Base-by-base conservation (phyloP, 345 rosid species). In the Camelina laxa region DNA sequence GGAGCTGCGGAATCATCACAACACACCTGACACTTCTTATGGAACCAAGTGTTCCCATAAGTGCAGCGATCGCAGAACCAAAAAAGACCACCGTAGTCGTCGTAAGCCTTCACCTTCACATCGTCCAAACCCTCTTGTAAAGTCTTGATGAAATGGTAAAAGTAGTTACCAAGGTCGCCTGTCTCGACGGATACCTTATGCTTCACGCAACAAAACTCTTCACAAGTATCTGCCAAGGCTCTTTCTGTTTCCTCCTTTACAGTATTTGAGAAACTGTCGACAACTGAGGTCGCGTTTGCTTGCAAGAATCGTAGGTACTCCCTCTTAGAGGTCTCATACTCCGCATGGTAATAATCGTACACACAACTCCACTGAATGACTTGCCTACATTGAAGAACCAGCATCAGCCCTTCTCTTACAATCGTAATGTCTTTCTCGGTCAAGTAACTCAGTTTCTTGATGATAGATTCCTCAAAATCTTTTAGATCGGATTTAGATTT, bases 61-160 rank as follows among this genome's bases (percentile, higher is more conserved):
- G 58, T 65, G 64, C 78, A 65, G 30, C 72, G 72, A 41, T 74
- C 78, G 1, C 71, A 74, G 9, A 45, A 14, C 77, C 77, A 74
- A 24, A n/a, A 15, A 6, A 16, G 39, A 21, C 55, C 54, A 31
- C 30, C 50, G 1, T 20, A 22, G 41, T 48, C 16, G 10, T 57
- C 58, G 44, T 65, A 73, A 1, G 65, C 60, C 65, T 8, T 55
- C 50, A 74, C 78, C 66, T 65, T 17, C 60, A 74, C 72, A 3
- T 36, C 78, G 12, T 16, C 30, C 27, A 65, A 19, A 56, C 66
- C 72, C n/a, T 58, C 67, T 58, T 48, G 15, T 17, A 74, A 10
- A 35, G 51, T 21, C 67, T 58, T 58, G 53, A 60, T 5, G 16
- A 74, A 66, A 20, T 47, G 49, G 14, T 56, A 57, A 0, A 74